Conservation (phyloP, 2,329 filamentous ascomycete genomes). For the Immersiporthe knoxdaviesiana region DNA sequence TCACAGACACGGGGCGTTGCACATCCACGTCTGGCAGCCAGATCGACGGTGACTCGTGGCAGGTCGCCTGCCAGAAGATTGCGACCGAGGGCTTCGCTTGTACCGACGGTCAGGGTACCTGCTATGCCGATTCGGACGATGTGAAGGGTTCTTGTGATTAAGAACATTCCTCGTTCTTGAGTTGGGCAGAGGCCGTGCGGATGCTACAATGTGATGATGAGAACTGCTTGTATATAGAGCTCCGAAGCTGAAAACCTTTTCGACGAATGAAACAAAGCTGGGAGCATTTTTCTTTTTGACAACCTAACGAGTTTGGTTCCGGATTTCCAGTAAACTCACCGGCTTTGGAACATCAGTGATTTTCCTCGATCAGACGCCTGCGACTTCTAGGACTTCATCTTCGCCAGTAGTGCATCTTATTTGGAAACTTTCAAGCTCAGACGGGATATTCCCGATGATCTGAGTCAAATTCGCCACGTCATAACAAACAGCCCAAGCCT, state of each 20-base stretch:
- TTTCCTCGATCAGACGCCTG: too few relatives aligned
- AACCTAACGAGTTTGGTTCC: too few relatives aligned
- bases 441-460: too few relatives aligned
- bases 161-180: neutral
- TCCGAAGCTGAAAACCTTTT: neutral
- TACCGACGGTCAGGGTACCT: constrained; percentile 32
- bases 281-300: too few relatives aligned
- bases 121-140: constrained; percentile 26
- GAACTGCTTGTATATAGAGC: neutral
- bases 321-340: too few relatives aligned
- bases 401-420: too few relatives aligned
- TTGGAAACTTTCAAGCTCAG: too few relatives aligned
- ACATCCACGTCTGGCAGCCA: constrained; percentile 19
- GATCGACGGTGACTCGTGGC: constrained; percentile 32
- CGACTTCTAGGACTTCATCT: too few relatives aligned
- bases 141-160: constrained; percentile 28
- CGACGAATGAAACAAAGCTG: too few relatives aligned
- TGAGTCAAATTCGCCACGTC: too few relatives aligned
- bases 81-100: constrained; percentile 31
- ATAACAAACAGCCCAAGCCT: too few relatives aligned
- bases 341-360: too few relatives aligned
- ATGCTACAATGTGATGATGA: neutral
- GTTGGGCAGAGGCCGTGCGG: neutral
- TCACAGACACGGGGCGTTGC: constrained; percentile 29
- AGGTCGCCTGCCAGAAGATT: constrained; percentile 30